Percentiles rank a stretch among this genome's conserved stretches.
These are phyloP conservation scores for Saccharomycopsis sp. DNA, from an alignment of 805 yeast species.

Conservation along the genomic window DNA sequence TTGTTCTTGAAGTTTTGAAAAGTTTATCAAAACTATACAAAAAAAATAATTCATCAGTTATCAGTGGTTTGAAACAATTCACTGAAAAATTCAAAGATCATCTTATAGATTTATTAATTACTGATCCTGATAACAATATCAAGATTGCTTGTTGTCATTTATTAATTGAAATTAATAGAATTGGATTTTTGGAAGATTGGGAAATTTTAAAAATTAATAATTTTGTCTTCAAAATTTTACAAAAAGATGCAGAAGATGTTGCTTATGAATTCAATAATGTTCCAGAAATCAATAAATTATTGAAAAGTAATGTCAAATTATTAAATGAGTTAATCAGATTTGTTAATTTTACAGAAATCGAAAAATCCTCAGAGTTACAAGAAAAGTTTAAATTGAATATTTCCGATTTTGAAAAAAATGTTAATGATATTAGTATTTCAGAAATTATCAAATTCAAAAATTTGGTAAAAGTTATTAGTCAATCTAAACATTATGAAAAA, in stretches of 20 bases:
- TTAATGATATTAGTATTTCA: constrained; percentile 22
- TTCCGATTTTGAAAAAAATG: constrained; percentile 19
- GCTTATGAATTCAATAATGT: constrained; percentile 20
- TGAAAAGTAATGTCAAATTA: constrained; percentile 24
- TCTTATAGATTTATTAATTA: constrained; percentile 49
- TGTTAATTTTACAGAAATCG: constrained; percentile 33
- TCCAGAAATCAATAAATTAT: constrained; percentile 8
- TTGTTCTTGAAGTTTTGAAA: constrained; percentile 55
- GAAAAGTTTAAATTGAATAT: constrained; percentile 28
- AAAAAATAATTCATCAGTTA: constrained; percentile 27
- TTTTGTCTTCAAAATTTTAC: constrained; percentile 27
- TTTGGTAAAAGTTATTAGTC: constrained; percentile 23
- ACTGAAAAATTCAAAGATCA: constrained; percentile 63
- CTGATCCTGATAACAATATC: constrained; percentile 47
- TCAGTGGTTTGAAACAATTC: constrained; percentile 67
- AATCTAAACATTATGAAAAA: constrained; percentile 19
- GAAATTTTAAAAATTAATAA: constrained; percentile 39
- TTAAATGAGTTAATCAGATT: constrained; percentile 45
- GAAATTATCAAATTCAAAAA: constrained; percentile 23
- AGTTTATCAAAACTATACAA: constrained; percentile 41
- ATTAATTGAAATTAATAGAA: constrained; percentile 41
- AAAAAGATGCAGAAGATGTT: constrained; percentile 25
- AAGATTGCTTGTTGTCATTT: constrained; percentile 41
- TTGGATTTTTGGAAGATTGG: constrained; percentile 54
- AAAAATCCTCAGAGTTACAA: constrained; percentile 27